Conservation (phyloP, 164 flowering plant species). For the Aristolochia californica region DNA sequence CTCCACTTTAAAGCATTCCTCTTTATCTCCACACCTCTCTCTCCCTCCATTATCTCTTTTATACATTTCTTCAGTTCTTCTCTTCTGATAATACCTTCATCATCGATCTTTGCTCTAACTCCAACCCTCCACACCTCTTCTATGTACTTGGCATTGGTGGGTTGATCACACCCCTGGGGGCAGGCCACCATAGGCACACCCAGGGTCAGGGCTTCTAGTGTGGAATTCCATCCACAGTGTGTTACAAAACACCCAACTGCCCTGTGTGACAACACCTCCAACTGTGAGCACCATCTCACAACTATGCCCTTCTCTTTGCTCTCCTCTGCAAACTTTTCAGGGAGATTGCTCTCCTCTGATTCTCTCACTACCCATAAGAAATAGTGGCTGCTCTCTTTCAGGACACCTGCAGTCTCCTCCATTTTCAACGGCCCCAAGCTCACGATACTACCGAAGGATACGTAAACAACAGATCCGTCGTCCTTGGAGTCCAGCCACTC, state of each 20-base stretch:
- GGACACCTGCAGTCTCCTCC: conserved; percentile 19
- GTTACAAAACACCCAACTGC: conserved; percentile 28
- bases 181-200: conserved; percentile 30
- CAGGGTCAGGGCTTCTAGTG: conserved; percentile 16
- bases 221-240: conserved; percentile 35
- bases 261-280: conserved; percentile 19
- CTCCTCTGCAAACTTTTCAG: conserved; percentile 7
- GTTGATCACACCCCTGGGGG: conserved; percentile 25
- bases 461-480: conserved; percentile 3
- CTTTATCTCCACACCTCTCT: conserved; percentile 3
- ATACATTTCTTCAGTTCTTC: conserved; percentile 10
- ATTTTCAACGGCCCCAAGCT: conserved; percentile 9
- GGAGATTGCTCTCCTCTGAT: conserved; percentile 15
- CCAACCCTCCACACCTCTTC: conserved; percentile 20
- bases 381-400: conserved; percentile 6
- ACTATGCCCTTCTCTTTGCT: conserved; percentile 15
- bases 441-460: conserved; percentile 8
- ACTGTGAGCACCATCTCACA: conserved; percentile 25
- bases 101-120: conserved; percentile 8
- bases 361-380: conserved; percentile 29
- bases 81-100: conserved; percentile 10
- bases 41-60: conserved; percentile 14
- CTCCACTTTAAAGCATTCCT: conserved; percentile 9
- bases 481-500: conserved; percentile 6
- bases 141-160: conserved; percentile 21